Evolutionary conservation across 2,329 filamentous ascomycete species (phyloP).

Genomic region (Sarocladiaceae sp.): DNA sequence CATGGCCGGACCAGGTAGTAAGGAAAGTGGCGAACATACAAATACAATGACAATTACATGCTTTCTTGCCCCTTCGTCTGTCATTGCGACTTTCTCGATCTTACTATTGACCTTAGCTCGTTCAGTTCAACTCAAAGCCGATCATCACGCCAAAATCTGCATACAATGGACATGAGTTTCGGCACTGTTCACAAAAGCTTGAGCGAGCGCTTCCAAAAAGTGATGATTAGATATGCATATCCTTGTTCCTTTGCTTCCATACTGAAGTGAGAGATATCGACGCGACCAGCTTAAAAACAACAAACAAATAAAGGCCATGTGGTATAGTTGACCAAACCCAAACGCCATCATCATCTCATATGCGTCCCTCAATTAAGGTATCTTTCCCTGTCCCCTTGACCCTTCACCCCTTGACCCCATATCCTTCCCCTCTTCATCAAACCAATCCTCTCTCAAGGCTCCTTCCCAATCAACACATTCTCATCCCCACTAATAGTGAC

Average conservation of each 20-base stretch:
- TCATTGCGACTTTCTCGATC: too few species aligned
- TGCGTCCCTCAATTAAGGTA: too few species aligned
- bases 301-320: neutral
- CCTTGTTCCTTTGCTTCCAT: neutral
- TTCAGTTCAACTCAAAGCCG: too few species aligned
- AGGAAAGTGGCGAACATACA: neutral
- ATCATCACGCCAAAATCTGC: too few species aligned
- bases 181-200: too few species aligned
- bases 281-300: neutral
- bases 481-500: constrained; percentile 26
- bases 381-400: too few species aligned
- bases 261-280: too few species aligned
- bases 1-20: constrained; percentile 1
- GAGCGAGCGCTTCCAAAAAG: neutral
- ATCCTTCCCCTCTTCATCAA: neutral
- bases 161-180: too few species aligned
- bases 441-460: neutral
- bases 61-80: too few species aligned
- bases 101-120: too few species aligned
- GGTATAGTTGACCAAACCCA: neutral
- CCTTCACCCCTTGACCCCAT: too few species aligned
- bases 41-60: neutral
- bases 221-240: neutral
- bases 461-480: constrained; percentile 20
- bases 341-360: neutral